These are phyloP conservation scores for Pythium aphanidermatum DNA, from an alignment of 352 stramenopile genomes.

Conservation along the genomic window DNA sequence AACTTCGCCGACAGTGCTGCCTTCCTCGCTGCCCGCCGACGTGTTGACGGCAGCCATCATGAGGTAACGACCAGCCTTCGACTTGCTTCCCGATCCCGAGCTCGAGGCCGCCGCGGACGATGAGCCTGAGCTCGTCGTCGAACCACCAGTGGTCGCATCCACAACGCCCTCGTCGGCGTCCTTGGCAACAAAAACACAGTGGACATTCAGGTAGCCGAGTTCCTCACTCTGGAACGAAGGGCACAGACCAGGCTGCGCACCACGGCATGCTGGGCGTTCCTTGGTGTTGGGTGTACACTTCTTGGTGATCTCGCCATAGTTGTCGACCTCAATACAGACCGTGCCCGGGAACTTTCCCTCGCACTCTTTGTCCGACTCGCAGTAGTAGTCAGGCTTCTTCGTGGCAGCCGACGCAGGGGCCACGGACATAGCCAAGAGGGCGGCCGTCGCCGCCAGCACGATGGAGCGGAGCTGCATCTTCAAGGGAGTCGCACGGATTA, in stretches of 20 bases:
- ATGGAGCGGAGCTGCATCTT: slow-evolving; percentile 45
- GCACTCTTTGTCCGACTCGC: slow-evolving; percentile 67
- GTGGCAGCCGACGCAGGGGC: slow-evolving; percentile 17
- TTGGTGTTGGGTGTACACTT: slow-evolving; percentile 84
- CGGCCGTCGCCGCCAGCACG: slow-evolving; percentile 22
- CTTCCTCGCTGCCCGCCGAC: slow-evolving; percentile 4
- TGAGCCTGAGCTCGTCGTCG: slow-evolving; percentile 14
- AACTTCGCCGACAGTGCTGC: slow-evolving; percentile 6
- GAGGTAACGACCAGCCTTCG: slow-evolving; percentile 15
- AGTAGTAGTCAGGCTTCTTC: slow-evolving; percentile 40
- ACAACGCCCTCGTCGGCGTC: slow-evolving; percentile 22
- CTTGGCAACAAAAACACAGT: slow-evolving; percentile 79
- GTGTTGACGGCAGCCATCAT: slow-evolving; percentile 16
- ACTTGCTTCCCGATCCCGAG: slow-evolving; percentile 2
- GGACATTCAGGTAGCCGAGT: slow-evolving; percentile 68
- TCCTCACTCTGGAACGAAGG: slow-evolving; percentile 73
- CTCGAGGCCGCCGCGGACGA: background rate
- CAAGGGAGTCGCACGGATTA: background rate
- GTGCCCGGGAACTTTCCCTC: slow-evolving; percentile 56
- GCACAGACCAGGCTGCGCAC: slow-evolving; percentile 60
- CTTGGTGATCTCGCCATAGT: slow-evolving; percentile 56
- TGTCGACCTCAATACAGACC: slow-evolving; percentile 73
- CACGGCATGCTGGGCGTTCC: slow-evolving; percentile 64
- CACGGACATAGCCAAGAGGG: slow-evolving; percentile 2
- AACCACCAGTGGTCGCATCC: slow-evolving; percentile 10